phyloP scores from a whole-genome alignment of 176 grass and related monocot species.

The Musa itinerans region DNA sequence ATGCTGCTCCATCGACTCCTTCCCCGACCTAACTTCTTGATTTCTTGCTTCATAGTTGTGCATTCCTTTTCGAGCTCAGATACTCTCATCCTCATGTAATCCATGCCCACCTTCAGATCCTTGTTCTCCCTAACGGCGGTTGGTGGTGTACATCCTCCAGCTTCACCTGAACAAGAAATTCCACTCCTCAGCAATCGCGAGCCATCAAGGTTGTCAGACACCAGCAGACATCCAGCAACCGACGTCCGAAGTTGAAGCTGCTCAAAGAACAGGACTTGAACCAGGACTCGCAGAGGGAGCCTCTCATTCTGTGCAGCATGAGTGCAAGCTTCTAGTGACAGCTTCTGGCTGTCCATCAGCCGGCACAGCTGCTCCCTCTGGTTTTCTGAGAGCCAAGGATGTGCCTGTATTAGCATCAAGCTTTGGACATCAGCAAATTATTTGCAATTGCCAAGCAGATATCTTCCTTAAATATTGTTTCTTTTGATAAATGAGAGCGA shows the following conservation, averaged over 20 bases:
- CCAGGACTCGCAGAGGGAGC: conserved; percentile 4
- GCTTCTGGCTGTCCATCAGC: conserved; percentile 11
- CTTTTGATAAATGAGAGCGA: no score
- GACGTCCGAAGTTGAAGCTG: conserved; percentile 5
- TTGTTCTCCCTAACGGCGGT: not conserved
- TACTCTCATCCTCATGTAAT: conserved; percentile 7
- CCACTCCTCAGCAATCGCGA: not conserved
- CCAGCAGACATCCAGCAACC: not conserved
- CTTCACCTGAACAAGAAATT: not conserved
- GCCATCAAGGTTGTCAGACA: conserved; percentile 3
- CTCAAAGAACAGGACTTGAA: conserved; percentile 7
- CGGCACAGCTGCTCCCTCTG: not conserved
- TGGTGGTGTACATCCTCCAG: not conserved
- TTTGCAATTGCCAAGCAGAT: no score
- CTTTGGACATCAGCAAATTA: no score
- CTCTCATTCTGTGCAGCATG: conserved; percentile 9
- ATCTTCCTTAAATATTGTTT: no score
- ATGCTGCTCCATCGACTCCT: not conserved
- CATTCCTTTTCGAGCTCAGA: not conserved
- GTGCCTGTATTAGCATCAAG: not conserved
- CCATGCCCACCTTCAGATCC: conserved; percentile 4
- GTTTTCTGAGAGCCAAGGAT: not conserved
- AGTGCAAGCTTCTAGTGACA: conserved; percentile 4
- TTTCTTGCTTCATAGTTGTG: conserved; percentile 2
- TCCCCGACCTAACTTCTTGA: not conserved